phyloP scores from a whole-genome alignment of 164 flowering plant species.

The Nymphaea colorata region DNA sequence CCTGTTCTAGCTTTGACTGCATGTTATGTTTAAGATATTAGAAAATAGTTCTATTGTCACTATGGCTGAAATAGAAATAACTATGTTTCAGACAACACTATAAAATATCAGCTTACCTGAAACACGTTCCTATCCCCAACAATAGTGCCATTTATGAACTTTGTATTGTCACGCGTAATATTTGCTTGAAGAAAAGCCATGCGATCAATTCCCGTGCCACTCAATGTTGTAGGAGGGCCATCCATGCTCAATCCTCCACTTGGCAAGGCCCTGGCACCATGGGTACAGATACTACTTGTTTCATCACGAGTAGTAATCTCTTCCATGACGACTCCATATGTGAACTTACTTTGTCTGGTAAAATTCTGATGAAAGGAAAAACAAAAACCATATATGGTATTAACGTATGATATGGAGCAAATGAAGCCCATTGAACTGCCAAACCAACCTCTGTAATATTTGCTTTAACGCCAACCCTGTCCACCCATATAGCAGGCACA shows the following conservation, averaged over 20 bases:
- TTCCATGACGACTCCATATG: constrained; percentile 96
- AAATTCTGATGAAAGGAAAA: constrained; percentile 39
- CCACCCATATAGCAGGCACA: constrained; percentile 98
- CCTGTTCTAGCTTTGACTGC: too few species aligned
- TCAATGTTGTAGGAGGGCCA: constrained; percentile 98
- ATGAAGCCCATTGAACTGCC: not conserved
- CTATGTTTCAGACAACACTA: not conserved
- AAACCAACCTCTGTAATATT: constrained; percentile 76
- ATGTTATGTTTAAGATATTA: too few species aligned
- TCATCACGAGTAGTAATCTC: constrained; percentile 97
- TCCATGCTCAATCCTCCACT: constrained; percentile 89
- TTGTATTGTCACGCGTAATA: constrained; percentile 93
- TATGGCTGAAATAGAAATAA: not conserved
- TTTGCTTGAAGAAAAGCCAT: constrained; percentile 92
- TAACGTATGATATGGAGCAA: not conserved
- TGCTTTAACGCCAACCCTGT: constrained; percentile 85
- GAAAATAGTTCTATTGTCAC: not conserved
- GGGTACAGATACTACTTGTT: constrained; percentile 71
- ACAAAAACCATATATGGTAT: not conserved
- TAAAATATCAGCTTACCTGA: constrained; percentile 44
- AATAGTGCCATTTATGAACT: constrained; percentile 85
- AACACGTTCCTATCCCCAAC: constrained; percentile 94
- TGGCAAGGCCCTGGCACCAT: constrained; percentile 85
- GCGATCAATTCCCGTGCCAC: constrained; percentile 91
- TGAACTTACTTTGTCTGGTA: constrained; percentile 92